Base-by-base conservation (phyloP, 768 basidiomycete genomes). In the Nidularia pulvinata region DNA sequence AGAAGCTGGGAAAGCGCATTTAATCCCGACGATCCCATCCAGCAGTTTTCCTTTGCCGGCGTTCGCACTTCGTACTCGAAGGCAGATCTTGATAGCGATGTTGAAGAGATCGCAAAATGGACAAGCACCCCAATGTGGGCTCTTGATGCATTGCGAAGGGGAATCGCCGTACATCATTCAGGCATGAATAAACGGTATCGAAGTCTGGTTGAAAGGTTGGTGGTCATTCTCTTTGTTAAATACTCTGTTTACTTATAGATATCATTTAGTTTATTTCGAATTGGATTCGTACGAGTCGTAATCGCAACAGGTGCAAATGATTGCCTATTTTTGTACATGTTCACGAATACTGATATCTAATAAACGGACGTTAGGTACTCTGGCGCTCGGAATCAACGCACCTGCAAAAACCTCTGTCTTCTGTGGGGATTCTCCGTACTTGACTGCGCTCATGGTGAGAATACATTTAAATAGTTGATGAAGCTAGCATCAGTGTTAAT, bases 301-400 rank as follows among this genome's bases (percentile, higher is more conserved):
- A 80, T 90, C 55, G 81, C 88, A 7, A 89, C 87, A 52, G 81
- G 83, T 82, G 48, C 14, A 63, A 55, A 33, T 11, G n/a, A 7
- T n/a, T 7, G n/a, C 9, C 9, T n/a, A 7, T 7, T 39, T n/a
- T 39, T 7, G 9, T 7, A 39, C n/a, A 7, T 39, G 37, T 39
- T 39, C n/a, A n/a, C n/a, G 37, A 39, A 7, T 7, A 7, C 9
- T n/a, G 37, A 7, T 39, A 7, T 39, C 9, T n/a, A 39, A 7
- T n/a, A 39, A n/a, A n/a, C n/a, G n/a, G n/a, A n/a, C n/a, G n/a
- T 16, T 49, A 84, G 84, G 83, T 1, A 89, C 87, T 5, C 71
- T 89, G 51, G 88, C 88, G 1, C 71, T 90, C 11, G 89, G 88
- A 53, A 90, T 90, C 60, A 90, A 90, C 60, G 87, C 86, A 0